Conservation (phyloP, 768 basidiomycete genomes). For the Lepiota venenata region DNA sequence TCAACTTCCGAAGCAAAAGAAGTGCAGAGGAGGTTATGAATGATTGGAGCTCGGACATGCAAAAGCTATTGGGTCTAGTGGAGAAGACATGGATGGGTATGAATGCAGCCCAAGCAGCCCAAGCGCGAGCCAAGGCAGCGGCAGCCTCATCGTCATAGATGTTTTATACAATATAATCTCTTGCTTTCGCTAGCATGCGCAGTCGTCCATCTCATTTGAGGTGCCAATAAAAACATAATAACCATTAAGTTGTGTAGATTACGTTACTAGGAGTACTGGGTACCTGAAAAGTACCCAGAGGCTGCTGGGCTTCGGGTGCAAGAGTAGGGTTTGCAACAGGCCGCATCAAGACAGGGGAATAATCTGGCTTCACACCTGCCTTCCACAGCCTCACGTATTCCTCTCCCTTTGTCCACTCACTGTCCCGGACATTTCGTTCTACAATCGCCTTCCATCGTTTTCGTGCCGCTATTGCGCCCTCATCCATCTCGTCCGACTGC, state of each 20-base stretch:
- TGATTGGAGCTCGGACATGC: slow-evolving; percentile 97
- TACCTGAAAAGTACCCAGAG: background rate
- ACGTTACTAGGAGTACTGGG: background rate
- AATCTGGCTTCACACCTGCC: slow-evolving; percentile 63
- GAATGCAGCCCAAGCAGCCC: slow-evolving; percentile 86
- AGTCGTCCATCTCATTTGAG: background rate
- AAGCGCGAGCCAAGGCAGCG: slow-evolving; percentile 48
- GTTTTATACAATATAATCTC: slow-evolving; percentile 17
- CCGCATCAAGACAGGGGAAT: slow-evolving; percentile 53
- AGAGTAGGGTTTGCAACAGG: slow-evolving; percentile 16
- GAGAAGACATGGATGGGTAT: slow-evolving; percentile 99
- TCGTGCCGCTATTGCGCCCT: slow-evolving; percentile 58
- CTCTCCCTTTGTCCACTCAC: slow-evolving; percentile 69
- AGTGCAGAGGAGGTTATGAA: slow-evolving; percentile 94
- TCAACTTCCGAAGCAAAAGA: slow-evolving; percentile 82
- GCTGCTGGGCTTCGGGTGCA: background rate
- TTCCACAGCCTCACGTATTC: slow-evolving; percentile 74
- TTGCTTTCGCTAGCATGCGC: background rate
- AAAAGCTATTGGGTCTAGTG: slow-evolving; percentile 82
- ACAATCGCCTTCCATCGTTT: slow-evolving; percentile 79
- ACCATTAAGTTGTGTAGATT: slow-evolving; percentile 5
- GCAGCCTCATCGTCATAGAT: slow-evolving; percentile 21
- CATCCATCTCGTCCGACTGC: slow-evolving; percentile 50
- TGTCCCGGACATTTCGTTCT: slow-evolving; percentile 36
- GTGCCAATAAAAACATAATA: background rate